Conservation (phyloP, 2,329 filamentous ascomycete genomes). For the Cryphonectria parasitica region DNA sequence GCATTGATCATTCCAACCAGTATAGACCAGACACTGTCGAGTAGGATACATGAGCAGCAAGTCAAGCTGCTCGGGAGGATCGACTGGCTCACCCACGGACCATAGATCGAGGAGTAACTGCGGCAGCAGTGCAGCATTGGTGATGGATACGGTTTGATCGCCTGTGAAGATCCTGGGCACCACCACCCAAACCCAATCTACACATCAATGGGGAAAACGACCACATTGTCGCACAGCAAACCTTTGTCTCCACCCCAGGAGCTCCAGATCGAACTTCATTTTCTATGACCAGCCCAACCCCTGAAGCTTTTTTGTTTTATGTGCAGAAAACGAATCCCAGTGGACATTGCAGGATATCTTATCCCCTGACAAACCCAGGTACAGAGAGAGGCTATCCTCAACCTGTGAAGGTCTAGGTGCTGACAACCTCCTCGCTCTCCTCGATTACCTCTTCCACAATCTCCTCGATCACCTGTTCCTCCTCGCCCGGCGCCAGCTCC, state of each 20-base stretch:
- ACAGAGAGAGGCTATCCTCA: neutral
- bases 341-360: neutral
- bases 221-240: neutral
- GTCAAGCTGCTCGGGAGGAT: neutral
- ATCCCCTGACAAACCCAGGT: neutral
- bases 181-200: neutral
- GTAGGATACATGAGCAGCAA: neutral
- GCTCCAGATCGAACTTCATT: constrained; percentile 3
- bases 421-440: constrained; percentile 79
- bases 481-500: constrained; percentile 60
- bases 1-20: neutral
- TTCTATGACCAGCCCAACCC: constrained; percentile 18
- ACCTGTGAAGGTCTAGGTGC: constrained; percentile 18
- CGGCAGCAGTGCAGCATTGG: neutral
- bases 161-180: neutral
- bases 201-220: neutral
- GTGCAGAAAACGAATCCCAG: neutral
- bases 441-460: constrained; percentile 82
- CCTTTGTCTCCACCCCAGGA: neutral
- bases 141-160: neutral
- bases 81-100: neutral
- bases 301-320: constrained; percentile 5
- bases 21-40: too few species aligned
- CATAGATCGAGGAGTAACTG: neutral
- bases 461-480: constrained; percentile 84